Conservation (phyloP, 2,329 filamentous ascomycete genomes). For the Nemania sp. region DNA sequence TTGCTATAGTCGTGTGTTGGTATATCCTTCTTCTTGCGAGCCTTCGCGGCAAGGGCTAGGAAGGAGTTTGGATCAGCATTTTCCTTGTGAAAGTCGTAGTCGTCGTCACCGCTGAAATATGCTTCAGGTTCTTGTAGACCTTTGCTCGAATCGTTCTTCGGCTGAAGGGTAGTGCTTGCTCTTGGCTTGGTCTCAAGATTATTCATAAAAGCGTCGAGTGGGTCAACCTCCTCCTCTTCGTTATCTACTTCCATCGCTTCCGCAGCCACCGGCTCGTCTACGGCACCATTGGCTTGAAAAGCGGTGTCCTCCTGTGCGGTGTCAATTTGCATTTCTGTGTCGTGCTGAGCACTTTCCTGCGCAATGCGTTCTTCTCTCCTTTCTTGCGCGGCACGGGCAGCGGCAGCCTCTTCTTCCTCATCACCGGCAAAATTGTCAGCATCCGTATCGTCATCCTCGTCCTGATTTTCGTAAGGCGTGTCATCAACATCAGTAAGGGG, state of each 20-base stretch:
- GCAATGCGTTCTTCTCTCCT: constrained; percentile 78
- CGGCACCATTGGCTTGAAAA: constrained; percentile 44
- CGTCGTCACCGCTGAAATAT: constrained; percentile 85
- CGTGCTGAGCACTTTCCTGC: constrained; percentile 64
- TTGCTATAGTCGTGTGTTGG: constrained; percentile 88
- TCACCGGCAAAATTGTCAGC: constrained; percentile 82
- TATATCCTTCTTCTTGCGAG: constrained; percentile 94
- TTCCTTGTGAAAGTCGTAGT: constrained; percentile 68
- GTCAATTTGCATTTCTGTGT: constrained; percentile 57
- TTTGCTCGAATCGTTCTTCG: constrained; percentile 57
- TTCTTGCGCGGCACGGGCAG: constrained; percentile 86
- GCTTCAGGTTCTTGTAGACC: constrained; percentile 79
- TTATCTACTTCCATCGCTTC: constrained; percentile 71
- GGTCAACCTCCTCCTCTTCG: constrained; percentile 81
- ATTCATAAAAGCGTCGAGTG: constrained; percentile 97
- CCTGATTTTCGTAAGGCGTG: constrained; percentile 70
- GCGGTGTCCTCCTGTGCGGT: constrained; percentile 45
- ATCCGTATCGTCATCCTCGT: constrained; percentile 75
- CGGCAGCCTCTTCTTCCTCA: constrained; percentile 89
- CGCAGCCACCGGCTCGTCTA: constrained; percentile 41
- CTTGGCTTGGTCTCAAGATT: constrained; percentile 64
- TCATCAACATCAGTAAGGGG: constrained; percentile 73
- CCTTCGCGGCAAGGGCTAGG: constrained; percentile 67
- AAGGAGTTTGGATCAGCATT: constrained; percentile 61
- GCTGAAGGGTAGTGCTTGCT: constrained; percentile 47